A percentile compares a stretch with the other conserved stretches of the same genome.
Conservation (phyloP, 140 eudicot genomes). For the Bidens hawaiensis region DNA sequence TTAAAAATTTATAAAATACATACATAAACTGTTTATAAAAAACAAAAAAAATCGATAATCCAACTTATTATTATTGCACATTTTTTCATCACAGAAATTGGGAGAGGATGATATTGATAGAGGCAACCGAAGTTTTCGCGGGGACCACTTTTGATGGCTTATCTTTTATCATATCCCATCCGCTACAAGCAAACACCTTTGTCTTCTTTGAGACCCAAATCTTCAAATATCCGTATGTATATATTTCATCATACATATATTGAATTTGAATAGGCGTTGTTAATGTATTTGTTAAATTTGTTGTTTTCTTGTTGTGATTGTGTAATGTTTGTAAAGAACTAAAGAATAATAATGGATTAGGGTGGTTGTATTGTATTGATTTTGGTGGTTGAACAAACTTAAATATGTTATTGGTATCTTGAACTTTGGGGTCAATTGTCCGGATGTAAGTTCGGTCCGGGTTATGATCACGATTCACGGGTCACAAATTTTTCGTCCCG, state of each 20-base stretch:
- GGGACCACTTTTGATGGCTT: slow-evolving; percentile 20
- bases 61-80: background rate
- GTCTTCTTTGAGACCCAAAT: slow-evolving; percentile 11
- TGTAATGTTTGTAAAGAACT: background rate
- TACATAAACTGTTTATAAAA: too few relatives aligned
- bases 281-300: background rate
- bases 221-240: slow-evolving; percentile 13
- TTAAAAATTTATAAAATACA: too few relatives aligned
- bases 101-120: slow-evolving; percentile 22
- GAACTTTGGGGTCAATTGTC: background rate
- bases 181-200: slow-evolving; percentile 16
- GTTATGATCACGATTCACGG: background rate
- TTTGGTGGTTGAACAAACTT: slow-evolving; percentile 1
- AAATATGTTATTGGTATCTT: background rate
- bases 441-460: background rate
- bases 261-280: background rate
- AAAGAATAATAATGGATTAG: background rate
- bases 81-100: background rate
- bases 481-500: too few relatives aligned
- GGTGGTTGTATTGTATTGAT: background rate
- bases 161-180: background rate
- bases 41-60: background rate
- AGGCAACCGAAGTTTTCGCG: slow-evolving; percentile 22
- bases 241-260: background rate
- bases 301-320: background rate